Base-by-base conservation (phyloP, 805 yeast species). In the Candida nanaspora region DNA sequence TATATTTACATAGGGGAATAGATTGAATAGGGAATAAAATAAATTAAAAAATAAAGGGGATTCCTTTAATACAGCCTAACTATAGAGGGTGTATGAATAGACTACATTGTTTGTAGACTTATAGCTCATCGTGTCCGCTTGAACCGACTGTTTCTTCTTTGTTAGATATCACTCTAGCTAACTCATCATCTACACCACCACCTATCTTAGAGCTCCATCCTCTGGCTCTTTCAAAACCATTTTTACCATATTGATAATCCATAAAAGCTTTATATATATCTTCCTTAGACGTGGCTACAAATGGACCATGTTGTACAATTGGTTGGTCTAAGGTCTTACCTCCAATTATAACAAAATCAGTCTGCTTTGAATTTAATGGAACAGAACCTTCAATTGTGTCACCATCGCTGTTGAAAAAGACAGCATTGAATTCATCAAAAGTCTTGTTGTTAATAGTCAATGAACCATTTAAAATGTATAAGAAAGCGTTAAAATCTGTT, bases 241-340 rank as follows among this genome's bases (percentile, higher is more conserved):
- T 81, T 22, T 65, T 59, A 42, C 77, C 82, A 38, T 63, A 57
- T 60, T 82, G 91, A 57, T 82, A 89, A 56, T 84, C 88, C 59
- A 64, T 52, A 52, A 85, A 80, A 0, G 86, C 93, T 50, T 82
- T 62, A 48, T 77, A 70, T 44, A 88, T 80, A 46, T 75, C 76
- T 39, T 78, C 82, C 41, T 70, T 69, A 19, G 82, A 64, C 7
- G 84, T 75, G 46, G 85, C 91, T 16, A 88, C 96, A 56, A 88
- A 89, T 13, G 96, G 96, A 15, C 96, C 96, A 56, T 87, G 82
- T 56, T 88, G 96, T 26, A 86, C 83, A 41, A 83, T 70, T 15
- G 78, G 75, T 65, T 87, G 95, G 50, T 85, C 74, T 42, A 86
- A 65, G 18, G 74, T 72, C 56, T 83, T 62, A 42, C 95, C 95